Evolutionary conservation across 129 eudicot species (phyloP).

Genomic region (Deinandra increscens): DNA sequence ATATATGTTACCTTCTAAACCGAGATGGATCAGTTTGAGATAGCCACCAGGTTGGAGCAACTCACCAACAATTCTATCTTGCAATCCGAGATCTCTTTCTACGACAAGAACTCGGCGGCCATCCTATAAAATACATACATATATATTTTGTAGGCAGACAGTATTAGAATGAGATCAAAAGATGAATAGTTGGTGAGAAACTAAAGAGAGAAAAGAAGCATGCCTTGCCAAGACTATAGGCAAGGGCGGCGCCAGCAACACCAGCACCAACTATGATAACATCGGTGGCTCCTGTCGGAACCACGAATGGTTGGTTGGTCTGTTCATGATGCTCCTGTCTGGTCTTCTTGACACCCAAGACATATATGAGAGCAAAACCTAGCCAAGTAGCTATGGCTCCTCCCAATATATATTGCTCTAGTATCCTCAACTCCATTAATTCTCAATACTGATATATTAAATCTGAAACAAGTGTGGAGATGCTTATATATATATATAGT

Average conservation of each 20-base stretch:
- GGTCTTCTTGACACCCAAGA: conserved; percentile 31
- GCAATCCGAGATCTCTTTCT: conserved; percentile 59
- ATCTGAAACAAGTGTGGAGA: neutral
- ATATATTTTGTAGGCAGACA: too few relatives aligned
- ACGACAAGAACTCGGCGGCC: conserved; percentile 51
- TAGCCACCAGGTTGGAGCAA: conserved; percentile 67
- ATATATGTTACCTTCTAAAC: conserved; percentile 60
- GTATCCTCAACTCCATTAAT: conserved; percentile 32
- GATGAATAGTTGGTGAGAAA: neutral
- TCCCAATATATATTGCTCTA: conserved; percentile 36
- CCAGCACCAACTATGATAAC: conserved; percentile 46
- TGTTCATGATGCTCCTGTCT: conserved; percentile 26
- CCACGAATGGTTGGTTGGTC: neutral
- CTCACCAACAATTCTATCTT: conserved; percentile 61
- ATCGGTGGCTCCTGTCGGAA: conserved; percentile 27
- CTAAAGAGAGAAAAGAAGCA: neutral
- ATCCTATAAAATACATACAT: conserved; percentile 34
- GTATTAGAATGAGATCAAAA: neutral
- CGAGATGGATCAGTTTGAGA: conserved; percentile 49
- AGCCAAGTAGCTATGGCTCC: conserved; percentile 34
- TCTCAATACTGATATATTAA: conserved; percentile 15
- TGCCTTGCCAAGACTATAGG: conserved; percentile 45
- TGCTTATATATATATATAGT: neutral
- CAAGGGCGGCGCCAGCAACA: conserved; percentile 52
- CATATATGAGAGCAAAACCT: conserved; percentile 36